phyloP scores from a whole-genome alignment of 495 filamentous ascomycete species.

The Pyronema domesticum region DNA sequence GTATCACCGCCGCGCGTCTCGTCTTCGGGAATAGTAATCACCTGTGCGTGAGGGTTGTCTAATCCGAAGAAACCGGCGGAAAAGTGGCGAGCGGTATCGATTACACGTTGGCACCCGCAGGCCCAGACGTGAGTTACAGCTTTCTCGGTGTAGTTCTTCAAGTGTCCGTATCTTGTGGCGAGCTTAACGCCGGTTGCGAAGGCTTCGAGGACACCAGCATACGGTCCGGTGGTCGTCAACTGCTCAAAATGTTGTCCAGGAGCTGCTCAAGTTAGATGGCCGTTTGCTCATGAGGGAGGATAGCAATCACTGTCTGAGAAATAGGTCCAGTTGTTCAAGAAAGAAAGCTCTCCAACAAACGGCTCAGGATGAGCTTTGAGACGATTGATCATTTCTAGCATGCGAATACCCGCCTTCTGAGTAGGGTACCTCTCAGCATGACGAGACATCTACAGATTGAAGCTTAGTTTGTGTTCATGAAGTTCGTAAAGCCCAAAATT shows the following conservation, averaged over 20 bases:
- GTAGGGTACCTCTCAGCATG: constrained; percentile 44
- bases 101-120: constrained; percentile 37
- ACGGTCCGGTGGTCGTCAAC: constrained; percentile 40
- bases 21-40: constrained; percentile 38
- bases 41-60: constrained; percentile 25
- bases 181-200: constrained; percentile 42
- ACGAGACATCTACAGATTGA: constrained; percentile 34
- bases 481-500: background rate
- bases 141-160: constrained; percentile 24
- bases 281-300: background rate
- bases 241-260: constrained; percentile 31
- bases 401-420: constrained; percentile 34
- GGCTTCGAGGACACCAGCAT: constrained; percentile 36
- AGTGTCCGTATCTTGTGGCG: constrained; percentile 35
- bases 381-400: constrained; percentile 32
- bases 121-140: constrained; percentile 34
- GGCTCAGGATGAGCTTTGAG: constrained; percentile 29
- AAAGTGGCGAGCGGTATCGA: constrained; percentile 41
- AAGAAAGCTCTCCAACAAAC: constrained; percentile 34
- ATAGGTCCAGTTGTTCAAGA: constrained; percentile 40
- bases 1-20: constrained; percentile 35
- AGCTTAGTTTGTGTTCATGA: background rate
- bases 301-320: constrained; percentile 28
- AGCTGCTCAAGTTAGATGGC: constrained; percentile 2
- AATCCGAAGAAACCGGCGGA: constrained; percentile 39